Percentiles rank a stretch among this genome's conserved stretches.
Evolutionary conservation across 768 basidiomycete genomes (phyloP).

Genomic region (Macrolepiota fuliginosa): DNA sequence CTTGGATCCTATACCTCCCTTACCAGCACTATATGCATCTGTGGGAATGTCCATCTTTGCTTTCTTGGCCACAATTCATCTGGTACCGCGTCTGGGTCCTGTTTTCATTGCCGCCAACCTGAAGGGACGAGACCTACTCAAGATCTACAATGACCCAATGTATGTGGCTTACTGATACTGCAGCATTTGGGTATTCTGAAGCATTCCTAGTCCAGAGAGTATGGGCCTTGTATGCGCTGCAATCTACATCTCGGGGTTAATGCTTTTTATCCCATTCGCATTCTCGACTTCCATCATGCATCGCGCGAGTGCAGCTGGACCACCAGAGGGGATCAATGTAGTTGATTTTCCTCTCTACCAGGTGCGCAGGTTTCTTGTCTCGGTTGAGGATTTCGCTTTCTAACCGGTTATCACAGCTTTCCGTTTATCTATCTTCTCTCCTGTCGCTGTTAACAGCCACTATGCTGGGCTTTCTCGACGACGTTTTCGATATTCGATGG

Average conservation of each 20-base stretch:
- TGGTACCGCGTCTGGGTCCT: conserved; percentile 81
- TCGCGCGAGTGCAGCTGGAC: conserved; percentile 38
- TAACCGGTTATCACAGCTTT: conserved; percentile 48
- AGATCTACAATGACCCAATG: conserved; percentile 73
- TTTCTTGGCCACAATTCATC: conserved; percentile 68
- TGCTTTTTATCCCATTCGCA: conserved; percentile 93
- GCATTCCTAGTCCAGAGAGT: conserved; percentile 77
- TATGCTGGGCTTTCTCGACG: conserved; percentile 93
- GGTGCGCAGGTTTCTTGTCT: conserved; percentile 36
- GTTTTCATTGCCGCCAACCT: conserved; percentile 80
- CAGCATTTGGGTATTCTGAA: background rate
- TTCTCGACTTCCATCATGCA: conserved; percentile 72
- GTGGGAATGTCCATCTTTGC: conserved; percentile 85
- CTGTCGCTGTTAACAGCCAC: conserved; percentile 93
- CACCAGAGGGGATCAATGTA: conserved; percentile 60
- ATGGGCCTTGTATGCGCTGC: conserved; percentile 88
- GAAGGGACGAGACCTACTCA: conserved; percentile 85
- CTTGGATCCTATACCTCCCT: conserved; percentile 61
- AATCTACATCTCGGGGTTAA: conserved; percentile 82
- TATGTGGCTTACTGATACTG: conserved; percentile 30
- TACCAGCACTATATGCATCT: conserved; percentile 75
- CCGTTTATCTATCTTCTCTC: conserved; percentile 89
- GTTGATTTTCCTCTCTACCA: conserved; percentile 78
- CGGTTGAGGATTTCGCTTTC: background rate
- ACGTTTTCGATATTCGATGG: conserved; percentile 99